phyloP scores from a whole-genome alignment of 768 basidiomycete genomes.

The Naganishia randhawae region DNA sequence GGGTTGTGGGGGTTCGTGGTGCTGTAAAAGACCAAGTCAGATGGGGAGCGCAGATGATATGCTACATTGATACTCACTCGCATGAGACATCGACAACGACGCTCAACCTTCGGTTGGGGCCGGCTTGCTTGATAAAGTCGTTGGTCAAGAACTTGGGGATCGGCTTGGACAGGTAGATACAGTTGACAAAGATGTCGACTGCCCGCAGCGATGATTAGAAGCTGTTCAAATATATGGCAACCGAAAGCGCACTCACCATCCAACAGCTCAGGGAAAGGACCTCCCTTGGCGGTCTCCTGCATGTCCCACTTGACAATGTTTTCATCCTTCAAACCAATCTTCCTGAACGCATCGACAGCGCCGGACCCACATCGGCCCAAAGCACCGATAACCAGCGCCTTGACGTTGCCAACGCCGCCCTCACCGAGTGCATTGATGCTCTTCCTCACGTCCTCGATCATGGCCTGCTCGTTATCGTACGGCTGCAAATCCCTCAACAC shows the following conservation, averaged over 20 bases:
- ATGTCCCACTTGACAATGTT: slow-evolving; percentile 98
- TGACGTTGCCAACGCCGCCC: slow-evolving; percentile 55
- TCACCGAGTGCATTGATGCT: slow-evolving; percentile 60
- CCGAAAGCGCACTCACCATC: slow-evolving; percentile 55
- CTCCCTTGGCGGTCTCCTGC: slow-evolving; percentile 92
- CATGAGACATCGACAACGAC: slow-evolving; percentile 97
- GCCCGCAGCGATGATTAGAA: neutral
- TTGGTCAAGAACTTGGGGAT: slow-evolving; percentile 52
- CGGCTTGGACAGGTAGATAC: slow-evolving; percentile 78
- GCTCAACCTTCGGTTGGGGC: slow-evolving; percentile 63
- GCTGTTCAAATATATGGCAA: neutral
- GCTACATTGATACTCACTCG: slow-evolving; percentile 55
- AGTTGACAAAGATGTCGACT: slow-evolving; percentile 98
- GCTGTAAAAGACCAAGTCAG: slow-evolving; percentile 32
- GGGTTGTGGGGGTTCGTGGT: slow-evolving; percentile 99
- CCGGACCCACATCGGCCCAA: slow-evolving; percentile 91
- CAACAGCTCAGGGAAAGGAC: slow-evolving; percentile 90
- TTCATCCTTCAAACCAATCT: slow-evolving; percentile 87
- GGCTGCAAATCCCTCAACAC: slow-evolving; percentile 68
- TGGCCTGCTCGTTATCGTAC: slow-evolving; percentile 75
- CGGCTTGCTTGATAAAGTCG: slow-evolving; percentile 65
- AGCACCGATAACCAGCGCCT: slow-evolving; percentile 91
- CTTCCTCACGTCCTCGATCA: slow-evolving; percentile 70
- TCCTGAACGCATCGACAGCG: slow-evolving; percentile 89
- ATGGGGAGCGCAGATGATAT: neutral